Base-by-base conservation (phyloP, 257 asterid genomes). In the Forsythia viridissima region DNA sequence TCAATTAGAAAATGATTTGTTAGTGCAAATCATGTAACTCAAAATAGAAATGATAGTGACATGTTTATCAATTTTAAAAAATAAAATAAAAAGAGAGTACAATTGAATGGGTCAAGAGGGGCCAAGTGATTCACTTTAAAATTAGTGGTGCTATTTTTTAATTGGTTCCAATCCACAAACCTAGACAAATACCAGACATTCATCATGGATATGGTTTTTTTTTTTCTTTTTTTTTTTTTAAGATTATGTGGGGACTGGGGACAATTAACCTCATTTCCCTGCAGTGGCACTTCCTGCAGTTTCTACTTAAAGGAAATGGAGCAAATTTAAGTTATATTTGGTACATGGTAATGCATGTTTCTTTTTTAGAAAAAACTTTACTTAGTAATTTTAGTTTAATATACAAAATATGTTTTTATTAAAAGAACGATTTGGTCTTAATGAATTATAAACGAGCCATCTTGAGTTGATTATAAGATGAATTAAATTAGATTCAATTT, bases 41-140 rank as follows among this genome's bases (percentile, higher is more conserved):
- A 42, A 75, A 44, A 39, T 59, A 80, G 71, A 24, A 65, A 59
- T 18, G 81, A 81, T 3, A 43, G 76, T 18, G 83, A 78, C 85
- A 37, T 48, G 37, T 63, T 63, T 11, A 63, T 63, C 10, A 43
- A 43, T 43, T 67, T 76, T 73, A 52, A 80, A 1, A 30, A 65
- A n/a, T 12, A 40, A 24, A 55, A 21, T 6, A 39, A 37, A 79
- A 37, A 24, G 11, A 52, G 5, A 18, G 15, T 8, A 4, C 55
- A 43, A 24, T 76, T 65, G 72, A 39, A 63, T 21, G 86, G 85
- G 83, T 69, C 77, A 18, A 65, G 42, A 24, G 30, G 51, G 55
- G 55, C n/a, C 6, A 63, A 24, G 70, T 0, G 59, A 41, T 65
- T 37, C 24, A 36, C 15, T 20, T n/a, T 69, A 24, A 42, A 44